These are phyloP conservation scores for Oldenlandia corymbosa DNA, from an alignment of 257 asterid species.

Conservation along the genomic window DNA sequence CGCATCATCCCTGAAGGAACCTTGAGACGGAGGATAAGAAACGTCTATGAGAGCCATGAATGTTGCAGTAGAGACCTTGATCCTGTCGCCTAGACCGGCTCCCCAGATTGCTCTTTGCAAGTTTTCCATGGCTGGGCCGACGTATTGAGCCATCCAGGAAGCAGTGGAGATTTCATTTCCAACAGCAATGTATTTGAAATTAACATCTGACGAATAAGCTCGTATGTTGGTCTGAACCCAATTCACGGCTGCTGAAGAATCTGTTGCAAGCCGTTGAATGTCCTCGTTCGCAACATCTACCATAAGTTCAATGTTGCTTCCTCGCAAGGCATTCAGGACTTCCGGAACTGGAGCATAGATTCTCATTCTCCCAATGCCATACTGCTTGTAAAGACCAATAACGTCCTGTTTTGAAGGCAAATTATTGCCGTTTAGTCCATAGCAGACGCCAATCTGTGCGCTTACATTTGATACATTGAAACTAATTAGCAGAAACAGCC, in stretches of 20 bases:
- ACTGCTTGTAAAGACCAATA: constrained; percentile 23
- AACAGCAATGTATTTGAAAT: constrained; percentile 42
- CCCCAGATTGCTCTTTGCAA: constrained; percentile 19
- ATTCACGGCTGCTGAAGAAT: constrained; percentile 30
- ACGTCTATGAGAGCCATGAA: constrained; percentile 9
- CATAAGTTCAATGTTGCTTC: constrained; percentile 28
- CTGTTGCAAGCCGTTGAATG: constrained; percentile 24
- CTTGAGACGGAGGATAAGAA: constrained; percentile 30
- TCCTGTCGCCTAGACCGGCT: constrained; percentile 20
- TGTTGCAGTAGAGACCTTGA: constrained; percentile 30
- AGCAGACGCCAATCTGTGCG: constrained; percentile 32
- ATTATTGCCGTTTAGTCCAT: constrained; percentile 23
- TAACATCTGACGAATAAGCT: constrained; percentile 34
- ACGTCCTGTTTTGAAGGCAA: constrained; percentile 26
- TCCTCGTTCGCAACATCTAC: constrained; percentile 27
- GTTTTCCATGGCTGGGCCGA: constrained; percentile 22
- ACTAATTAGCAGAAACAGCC: too few species aligned
- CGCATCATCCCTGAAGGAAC: constrained; percentile 7
- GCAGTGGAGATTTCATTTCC: constrained; percentile 46
- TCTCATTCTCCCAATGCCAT: constrained; percentile 28
- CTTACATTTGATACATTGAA: too few species aligned
- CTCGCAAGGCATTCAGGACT: constrained; percentile 25
- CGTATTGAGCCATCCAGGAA: constrained; percentile 10
- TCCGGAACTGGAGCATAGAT: constrained; percentile 31
- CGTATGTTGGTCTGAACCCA: constrained; percentile 38